Base-by-base conservation (phyloP, 2,329 filamentous ascomycete genomes). In the Beauveria sp. region DNA sequence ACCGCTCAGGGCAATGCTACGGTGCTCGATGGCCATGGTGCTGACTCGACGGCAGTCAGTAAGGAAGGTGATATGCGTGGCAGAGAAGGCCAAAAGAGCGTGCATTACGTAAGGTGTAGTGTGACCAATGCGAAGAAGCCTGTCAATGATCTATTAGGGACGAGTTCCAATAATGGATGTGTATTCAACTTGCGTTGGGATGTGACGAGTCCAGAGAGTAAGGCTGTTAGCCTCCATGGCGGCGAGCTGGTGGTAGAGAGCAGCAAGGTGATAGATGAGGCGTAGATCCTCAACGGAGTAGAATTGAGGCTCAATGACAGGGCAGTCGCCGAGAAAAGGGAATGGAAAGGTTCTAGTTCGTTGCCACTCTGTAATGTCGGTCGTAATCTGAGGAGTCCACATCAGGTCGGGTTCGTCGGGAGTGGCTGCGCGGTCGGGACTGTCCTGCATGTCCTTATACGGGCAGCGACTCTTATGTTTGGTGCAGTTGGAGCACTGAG, bases 391-490 rank as follows among this genome's bases (percentile, higher is more conserved):
- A 18, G 90, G 87, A 47, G 89, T 92, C 87, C 92, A 96, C 72
- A 94, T 85, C 59, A 97, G 83, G 69, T 87, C 84, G 61, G 84
- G 80, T 74, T 83, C 85, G 65, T 85, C 84, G 65, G 84, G 84
- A 46, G 80, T 78, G 43, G 82, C 80, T 55, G 83, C 82, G 67
- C 84, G 80, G 66, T 89, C 86, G 57, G 72, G 68, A 62, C 87
- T 81, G 52, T 84, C 80, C 53, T 89, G 84, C 70, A 87, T 86
- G 72, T 97, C 92, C 81, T 96, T 96, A 79, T 97, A 99, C 69
- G 96, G 94, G 77, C 94, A 99, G 70, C 92, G 90, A 69, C 96
- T 94, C 79, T 97, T 96, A 78, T 99, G 94, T 78, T 97, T 99
- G 64, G 93, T 97, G 77, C 94, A 99, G 77, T 99, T 99, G 70